Conservation (phyloP, 345 rosid genomes). For the Arabidopsis suecica region DNA sequence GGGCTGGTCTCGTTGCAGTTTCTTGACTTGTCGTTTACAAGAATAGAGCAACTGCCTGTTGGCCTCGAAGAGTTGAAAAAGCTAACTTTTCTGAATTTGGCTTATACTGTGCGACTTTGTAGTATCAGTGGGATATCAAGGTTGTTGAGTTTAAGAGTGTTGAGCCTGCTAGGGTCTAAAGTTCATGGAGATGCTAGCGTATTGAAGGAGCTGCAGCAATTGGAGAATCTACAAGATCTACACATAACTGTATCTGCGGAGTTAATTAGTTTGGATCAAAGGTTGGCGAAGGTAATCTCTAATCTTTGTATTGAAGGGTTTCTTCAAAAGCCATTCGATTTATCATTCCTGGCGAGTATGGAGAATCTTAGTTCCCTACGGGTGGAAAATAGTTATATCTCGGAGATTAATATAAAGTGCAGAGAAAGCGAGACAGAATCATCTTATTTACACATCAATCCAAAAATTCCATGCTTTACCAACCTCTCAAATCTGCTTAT, state of each 20-base stretch:
- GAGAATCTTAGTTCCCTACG: neutral
- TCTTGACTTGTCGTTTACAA: slow-evolving; percentile 28
- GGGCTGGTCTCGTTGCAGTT: slow-evolving; percentile 23
- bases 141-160: neutral
- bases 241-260: neutral
- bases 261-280: neutral
- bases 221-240: neutral
- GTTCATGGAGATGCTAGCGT: neutral
- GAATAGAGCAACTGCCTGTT: neutral
- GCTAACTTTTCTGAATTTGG: slow-evolving; percentile 24
- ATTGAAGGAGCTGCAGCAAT: slow-evolving; percentile 2
- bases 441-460: neutral
- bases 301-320: rapidly evolving
- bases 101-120: rapidly evolving
- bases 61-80: slow-evolving; percentile 11
- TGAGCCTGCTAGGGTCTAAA: rapidly evolving
- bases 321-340: neutral
- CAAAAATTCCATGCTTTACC: neutral
- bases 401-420: neutral
- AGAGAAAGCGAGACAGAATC: neutral
- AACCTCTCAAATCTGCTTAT: no score
- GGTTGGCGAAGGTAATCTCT: neutral
- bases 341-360: neutral
- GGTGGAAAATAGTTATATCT: neutral
- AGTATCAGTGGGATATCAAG: neutral